phyloP scores from a whole-genome alignment of 306 rosid species.

The Castanea mollissima region DNA sequence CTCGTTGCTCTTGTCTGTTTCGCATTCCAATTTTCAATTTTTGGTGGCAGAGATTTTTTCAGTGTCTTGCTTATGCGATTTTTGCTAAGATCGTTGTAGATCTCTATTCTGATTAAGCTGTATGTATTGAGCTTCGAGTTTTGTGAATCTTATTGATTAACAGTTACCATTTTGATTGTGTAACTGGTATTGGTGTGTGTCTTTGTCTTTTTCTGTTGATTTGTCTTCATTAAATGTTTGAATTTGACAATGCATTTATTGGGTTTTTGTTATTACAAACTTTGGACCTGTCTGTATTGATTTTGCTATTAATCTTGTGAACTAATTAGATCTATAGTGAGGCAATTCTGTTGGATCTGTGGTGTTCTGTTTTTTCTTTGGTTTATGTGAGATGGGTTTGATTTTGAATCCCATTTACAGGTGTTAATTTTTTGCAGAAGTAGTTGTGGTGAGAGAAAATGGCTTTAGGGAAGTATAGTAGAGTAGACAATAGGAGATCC shows the following conservation, averaged over 20 bases:
- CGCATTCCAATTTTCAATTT: not conserved
- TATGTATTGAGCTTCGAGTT: not conserved
- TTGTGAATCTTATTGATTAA: not conserved
- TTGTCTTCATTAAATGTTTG: not conserved
- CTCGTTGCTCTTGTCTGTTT: not conserved
- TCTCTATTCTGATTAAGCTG: not conserved
- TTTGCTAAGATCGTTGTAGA: not conserved
- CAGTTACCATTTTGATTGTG: not conserved
- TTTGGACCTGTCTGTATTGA: not conserved
- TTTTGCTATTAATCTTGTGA: not conserved
- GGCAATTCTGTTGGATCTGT: constrained; percentile 11
- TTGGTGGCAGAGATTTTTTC: not conserved
- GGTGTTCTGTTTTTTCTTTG: not conserved
- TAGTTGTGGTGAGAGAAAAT: constrained; percentile 27
- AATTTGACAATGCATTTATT: not conserved
- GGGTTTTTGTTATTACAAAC: not conserved
- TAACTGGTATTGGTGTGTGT: not conserved
- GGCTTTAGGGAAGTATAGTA: constrained; percentile 72
- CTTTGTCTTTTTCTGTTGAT: not conserved
- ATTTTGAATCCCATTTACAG: constrained; percentile 27
- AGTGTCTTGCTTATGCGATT: not conserved
- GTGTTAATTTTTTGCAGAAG: constrained; percentile 27
- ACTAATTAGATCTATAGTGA: not conserved
- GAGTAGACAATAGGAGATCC: constrained; percentile 67
- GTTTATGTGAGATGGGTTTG: constrained; percentile 14